Percentiles rank a stretch among this genome's conserved stretches.
Conservation (phyloP, 148 eudicot genomes). For the Vaccinium vitisidaea region DNA sequence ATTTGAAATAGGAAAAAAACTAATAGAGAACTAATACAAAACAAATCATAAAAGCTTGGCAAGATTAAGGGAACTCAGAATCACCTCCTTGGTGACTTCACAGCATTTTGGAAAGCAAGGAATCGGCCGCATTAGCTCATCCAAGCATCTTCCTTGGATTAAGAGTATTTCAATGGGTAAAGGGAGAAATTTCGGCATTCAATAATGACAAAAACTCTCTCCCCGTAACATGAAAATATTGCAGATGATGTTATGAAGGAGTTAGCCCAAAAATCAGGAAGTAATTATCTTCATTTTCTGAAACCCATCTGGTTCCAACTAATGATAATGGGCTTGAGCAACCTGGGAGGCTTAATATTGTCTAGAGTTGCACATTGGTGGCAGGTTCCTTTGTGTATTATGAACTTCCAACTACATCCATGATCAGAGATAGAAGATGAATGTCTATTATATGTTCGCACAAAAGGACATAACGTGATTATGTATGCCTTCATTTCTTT, state of each 20-base stretch:
- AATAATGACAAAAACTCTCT: conserved; percentile 58
- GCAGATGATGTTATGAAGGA: neutral
- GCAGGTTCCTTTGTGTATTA: conserved; percentile 69
- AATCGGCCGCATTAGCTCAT: too few species aligned
- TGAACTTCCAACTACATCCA: conserved; percentile 44
- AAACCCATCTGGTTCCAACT: conserved; percentile 62
- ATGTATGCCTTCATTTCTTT: neutral
- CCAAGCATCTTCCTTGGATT: too few species aligned
- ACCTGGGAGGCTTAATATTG: conserved; percentile 59
- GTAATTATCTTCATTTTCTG: neutral
- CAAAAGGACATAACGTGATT: neutral
- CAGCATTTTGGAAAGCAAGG: too few species aligned
- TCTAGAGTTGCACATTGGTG: conserved; percentile 72
- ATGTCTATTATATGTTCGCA: neutral
- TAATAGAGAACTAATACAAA: too few species aligned
- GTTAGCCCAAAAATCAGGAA: neutral
- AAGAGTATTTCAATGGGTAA: too few species aligned
- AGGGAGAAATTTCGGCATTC: too few species aligned
- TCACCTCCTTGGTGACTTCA: too few species aligned
- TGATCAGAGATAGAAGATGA: neutral
- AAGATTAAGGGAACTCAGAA: too few species aligned
- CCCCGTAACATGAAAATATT: conserved; percentile 75
- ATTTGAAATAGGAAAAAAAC: too few species aligned
- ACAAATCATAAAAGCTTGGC: too few species aligned
- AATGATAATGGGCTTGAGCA: conserved; percentile 73